Percentiles rank a stretch among this genome's conserved stretches.
Evolutionary conservation across 148 eudicot species (phyloP).

Genomic region (Nepenthes gracilis): DNA sequence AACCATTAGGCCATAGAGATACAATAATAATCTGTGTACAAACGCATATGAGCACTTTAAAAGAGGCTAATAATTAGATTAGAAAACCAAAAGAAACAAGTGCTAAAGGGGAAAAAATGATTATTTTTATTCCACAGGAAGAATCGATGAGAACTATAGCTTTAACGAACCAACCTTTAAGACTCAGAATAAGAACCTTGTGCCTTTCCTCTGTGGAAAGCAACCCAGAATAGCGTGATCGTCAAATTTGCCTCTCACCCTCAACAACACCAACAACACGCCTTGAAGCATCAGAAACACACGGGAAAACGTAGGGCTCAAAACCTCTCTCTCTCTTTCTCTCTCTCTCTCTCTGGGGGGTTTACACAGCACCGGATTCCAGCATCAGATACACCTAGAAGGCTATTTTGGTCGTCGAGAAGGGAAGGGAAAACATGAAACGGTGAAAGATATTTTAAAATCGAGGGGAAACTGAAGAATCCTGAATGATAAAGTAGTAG

Average conservation of each 20-base stretch:
- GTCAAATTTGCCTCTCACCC: constrained; percentile 14
- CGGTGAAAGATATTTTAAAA: constrained; percentile 15
- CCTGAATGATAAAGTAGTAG: neutral
- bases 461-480: neutral
- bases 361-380: neutral
- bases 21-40: no score
- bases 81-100: neutral
- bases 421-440: constrained; percentile 11
- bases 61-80: no score
- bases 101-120: neutral
- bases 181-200: constrained; percentile 18
- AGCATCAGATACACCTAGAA: constrained; percentile 11
- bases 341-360: neutral
- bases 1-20: neutral
- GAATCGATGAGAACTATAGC: constrained; percentile 11
- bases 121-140: constrained; percentile 3
- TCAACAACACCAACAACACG: neutral
- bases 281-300: neutral
- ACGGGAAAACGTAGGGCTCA: neutral
- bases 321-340: neutral
- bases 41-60: no score
- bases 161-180: constrained; percentile 41
- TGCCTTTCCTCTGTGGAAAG: constrained; percentile 21
- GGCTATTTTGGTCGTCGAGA: constrained; percentile 1
- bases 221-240: constrained; percentile 27